These are phyloP conservation scores for Rhizopogon vinicolor DNA, from an alignment of 768 basidiomycete species.

Conservation along the genomic window DNA sequence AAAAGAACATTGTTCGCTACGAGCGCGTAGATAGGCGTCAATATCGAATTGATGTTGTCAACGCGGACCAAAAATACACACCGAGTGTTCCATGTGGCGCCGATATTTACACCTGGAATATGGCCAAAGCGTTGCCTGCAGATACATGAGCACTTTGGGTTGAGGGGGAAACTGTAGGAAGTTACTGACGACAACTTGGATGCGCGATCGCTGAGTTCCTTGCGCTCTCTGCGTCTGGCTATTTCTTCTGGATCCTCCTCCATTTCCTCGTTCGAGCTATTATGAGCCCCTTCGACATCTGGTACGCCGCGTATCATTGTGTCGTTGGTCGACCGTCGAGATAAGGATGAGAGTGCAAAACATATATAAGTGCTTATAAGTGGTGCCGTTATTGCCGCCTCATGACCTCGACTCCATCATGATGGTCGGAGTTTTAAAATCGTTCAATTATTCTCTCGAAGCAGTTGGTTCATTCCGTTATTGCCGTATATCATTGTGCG, in stretches of 20 bases:
- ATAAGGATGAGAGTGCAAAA: no score
- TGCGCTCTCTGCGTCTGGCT: background rate
- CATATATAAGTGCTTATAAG: no score
- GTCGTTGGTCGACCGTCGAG: background rate
- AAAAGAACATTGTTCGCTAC: conserved; percentile 5
- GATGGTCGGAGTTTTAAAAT: no score
- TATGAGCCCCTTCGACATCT: no score
- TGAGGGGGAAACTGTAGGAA: background rate
- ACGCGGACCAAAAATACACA: conserved; percentile 1
- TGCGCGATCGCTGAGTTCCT: no score
- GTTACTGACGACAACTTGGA: background rate
- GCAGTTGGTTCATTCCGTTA: no score
- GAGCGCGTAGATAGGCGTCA: background rate
- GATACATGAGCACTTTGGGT: background rate
- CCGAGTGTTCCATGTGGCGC: conserved; percentile 16
- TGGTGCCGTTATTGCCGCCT: no score
- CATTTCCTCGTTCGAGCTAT: background rate
- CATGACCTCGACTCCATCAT: no score
- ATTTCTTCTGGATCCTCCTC: background rate
- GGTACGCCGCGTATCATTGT: background rate
- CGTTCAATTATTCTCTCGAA: no score
- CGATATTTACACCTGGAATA: conserved; percentile 19
- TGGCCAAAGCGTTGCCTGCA: conserved; percentile 18
- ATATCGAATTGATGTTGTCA: background rate
- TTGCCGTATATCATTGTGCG: no score